These are phyloP conservation scores for Mariannaea sp. DNA, from an alignment of 2,329 filamentous ascomycete genomes.

Conservation along the genomic window DNA sequence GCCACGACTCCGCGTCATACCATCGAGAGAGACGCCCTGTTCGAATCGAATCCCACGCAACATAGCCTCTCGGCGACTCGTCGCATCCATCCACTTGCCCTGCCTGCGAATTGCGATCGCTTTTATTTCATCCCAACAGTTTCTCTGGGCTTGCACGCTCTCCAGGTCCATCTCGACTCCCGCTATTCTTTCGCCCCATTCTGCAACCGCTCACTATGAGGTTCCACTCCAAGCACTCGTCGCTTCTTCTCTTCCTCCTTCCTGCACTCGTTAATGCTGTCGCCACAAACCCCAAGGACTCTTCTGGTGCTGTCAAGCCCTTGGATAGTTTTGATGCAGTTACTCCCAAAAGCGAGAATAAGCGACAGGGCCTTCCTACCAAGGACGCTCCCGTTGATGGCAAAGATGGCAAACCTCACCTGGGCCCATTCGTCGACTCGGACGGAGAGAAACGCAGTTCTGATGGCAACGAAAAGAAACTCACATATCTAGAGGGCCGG, in stretches of 20 bases:
- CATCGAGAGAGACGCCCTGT: too few relatives aligned
- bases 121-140: constrained; percentile 9
- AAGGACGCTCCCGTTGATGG: constrained; percentile 91
- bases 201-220: constrained; percentile 56
- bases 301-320: constrained; percentile 32
- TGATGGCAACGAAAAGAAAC: constrained; percentile 44
- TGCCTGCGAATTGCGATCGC: constrained; percentile 21
- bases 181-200: not conserved
- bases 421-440: constrained; percentile 76
- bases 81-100: constrained; percentile 1
- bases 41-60: constrained; percentile 14
- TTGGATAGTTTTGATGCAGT: constrained; percentile 36
- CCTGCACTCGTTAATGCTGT: constrained; percentile 55
- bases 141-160: constrained; percentile 14
- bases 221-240: constrained; percentile 57
- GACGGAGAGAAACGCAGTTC: constrained; percentile 37
- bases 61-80: constrained; percentile 13
- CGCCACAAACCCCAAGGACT: constrained; percentile 27
- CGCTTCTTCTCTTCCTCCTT: constrained; percentile 65
- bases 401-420: constrained; percentile 90
- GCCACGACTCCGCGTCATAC: constrained; percentile 13
- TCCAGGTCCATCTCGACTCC: constrained; percentile 1
- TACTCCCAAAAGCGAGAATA: constrained; percentile 36
- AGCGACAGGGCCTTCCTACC: constrained; percentile 49
- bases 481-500: constrained; percentile 55